A percentile compares a stretch with the other conserved stretches of the same genome.
These are phyloP conservation scores for Hypoxylon trugodes DNA, from an alignment of 495 filamentous ascomycete genomes.

Conservation along the genomic window DNA sequence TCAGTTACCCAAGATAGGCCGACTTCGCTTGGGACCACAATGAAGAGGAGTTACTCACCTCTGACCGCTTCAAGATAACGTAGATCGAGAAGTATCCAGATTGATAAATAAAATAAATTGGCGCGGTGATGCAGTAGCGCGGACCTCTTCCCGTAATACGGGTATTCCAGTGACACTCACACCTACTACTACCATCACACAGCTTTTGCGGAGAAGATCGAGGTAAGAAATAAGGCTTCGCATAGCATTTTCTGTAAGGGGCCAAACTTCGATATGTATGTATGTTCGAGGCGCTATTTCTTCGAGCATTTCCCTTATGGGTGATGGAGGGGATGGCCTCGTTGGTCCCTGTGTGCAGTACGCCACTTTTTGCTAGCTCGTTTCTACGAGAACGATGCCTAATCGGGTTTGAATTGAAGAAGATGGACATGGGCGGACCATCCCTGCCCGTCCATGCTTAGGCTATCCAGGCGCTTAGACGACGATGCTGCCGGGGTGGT, in stretches of 20 bases:
- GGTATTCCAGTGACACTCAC: conserved; percentile 23
- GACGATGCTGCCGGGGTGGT: conserved; percentile 33
- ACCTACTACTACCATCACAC: conserved; percentile 32
- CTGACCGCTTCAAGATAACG: conserved; percentile 41
- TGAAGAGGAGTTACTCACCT: conserved; percentile 14
- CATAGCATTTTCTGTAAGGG: conserved; percentile 32
- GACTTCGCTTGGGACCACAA: conserved; percentile 27
- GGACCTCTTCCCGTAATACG: conserved; percentile 28
- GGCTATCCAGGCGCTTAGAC: conserved; percentile 44
- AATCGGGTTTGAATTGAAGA: conserved; percentile 30
- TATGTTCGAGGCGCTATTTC: conserved; percentile 20
- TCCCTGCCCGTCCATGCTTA: conserved; percentile 33
- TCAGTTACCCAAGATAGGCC: conserved; percentile 16
- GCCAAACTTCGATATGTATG: conserved; percentile 26
- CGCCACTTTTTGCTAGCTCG: conserved; percentile 36
- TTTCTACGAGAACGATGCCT: conserved; percentile 35
- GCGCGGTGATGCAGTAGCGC: conserved; percentile 31
- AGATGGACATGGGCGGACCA: conserved; percentile 22
- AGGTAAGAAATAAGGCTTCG: conserved; percentile 35
- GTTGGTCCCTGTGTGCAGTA: conserved; percentile 36
- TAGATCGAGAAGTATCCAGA: conserved; percentile 16
- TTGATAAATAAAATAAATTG: conserved; percentile 13
- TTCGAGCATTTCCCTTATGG: conserved; percentile 19
- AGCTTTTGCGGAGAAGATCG: conserved; percentile 41
- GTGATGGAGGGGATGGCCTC: conserved; percentile 13